A percentile compares a stretch with the other conserved stretches of the same genome.
phyloP scores from a whole-genome alignment of 2,329 filamentous ascomycete genomes.

The Ilyonectria robusta region DNA sequence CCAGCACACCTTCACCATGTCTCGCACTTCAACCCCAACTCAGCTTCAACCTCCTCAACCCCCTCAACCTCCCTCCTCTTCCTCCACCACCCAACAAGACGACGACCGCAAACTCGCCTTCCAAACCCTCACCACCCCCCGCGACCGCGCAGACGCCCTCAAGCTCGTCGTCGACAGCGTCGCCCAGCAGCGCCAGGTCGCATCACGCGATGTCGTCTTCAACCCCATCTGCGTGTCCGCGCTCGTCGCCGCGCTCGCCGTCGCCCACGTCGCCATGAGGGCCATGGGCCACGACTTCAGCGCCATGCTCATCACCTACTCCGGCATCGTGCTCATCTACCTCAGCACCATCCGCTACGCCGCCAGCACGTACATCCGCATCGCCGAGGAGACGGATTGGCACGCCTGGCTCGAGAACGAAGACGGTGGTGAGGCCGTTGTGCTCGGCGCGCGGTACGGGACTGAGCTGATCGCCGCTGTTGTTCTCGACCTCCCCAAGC shows the following conservation, averaged over 20 bases:
- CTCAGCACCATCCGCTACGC: constrained; percentile 73
- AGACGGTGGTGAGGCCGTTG: constrained; percentile 62
- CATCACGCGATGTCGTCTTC: constrained; percentile 74
- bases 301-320: constrained; percentile 67
- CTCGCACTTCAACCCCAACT: constrained; percentile 4
- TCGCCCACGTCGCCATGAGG: constrained; percentile 59
- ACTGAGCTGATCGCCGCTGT: constrained; percentile 77
- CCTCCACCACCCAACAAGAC: constrained; percentile 41
- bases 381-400: constrained; percentile 75
- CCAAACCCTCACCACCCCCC: constrained; percentile 63
- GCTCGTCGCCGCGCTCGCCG: constrained; percentile 57
- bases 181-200: constrained; percentile 82
- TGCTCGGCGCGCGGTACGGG: constrained; percentile 76
- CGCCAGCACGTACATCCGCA: constrained; percentile 72
- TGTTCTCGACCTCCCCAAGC: constrained; percentile 71
- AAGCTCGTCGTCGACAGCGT: constrained; percentile 84
- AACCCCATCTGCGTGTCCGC: constrained; percentile 68
- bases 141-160: constrained; percentile 77
- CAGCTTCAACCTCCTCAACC: neutral
- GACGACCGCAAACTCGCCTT: constrained; percentile 73
- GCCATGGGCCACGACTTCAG: constrained; percentile 63
- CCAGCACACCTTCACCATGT: constrained; percentile 7
- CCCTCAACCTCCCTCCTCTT: neutral
- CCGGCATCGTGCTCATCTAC: constrained; percentile 73
- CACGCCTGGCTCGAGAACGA: constrained; percentile 66